Evolutionary conservation across 2,329 filamentous ascomycete genomes (phyloP).

Genomic region (Penicillium digitatum): DNA sequence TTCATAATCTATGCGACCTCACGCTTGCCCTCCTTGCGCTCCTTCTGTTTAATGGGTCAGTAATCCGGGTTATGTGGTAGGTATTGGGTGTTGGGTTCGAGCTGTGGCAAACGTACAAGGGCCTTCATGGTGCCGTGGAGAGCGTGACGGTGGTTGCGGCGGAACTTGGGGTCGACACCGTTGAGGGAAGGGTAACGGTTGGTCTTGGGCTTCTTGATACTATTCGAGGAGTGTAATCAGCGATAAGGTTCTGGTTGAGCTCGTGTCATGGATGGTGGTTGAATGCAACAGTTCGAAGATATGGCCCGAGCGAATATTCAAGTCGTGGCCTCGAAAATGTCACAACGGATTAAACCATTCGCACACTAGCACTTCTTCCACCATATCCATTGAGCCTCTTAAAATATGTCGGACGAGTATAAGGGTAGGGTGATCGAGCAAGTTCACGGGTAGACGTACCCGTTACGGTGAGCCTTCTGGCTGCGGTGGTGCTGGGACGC

Average conservation of each 20-base stretch:
- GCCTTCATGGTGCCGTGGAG: constrained; percentile 98
- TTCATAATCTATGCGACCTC: constrained; percentile 65
- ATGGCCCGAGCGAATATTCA: constrained; percentile 1
- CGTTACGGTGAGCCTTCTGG: constrained; percentile 99
- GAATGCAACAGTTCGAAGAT: constrained; percentile 1
- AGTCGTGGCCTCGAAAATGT: constrained; percentile 1
- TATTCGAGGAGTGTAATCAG: constrained; percentile 44
- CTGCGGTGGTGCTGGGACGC: constrained; percentile 98
- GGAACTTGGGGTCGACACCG: constrained; percentile 99
- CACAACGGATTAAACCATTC: neutral
- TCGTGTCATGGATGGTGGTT: neutral
- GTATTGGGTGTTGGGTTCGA: neutral
- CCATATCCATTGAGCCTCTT: neutral
- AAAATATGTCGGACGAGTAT: neutral
- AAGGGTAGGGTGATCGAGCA: constrained; percentile 4
- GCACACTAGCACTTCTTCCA: neutral
- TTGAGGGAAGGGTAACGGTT: constrained; percentile 98
- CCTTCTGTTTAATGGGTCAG: constrained; percentile 66
- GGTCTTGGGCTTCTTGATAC: constrained; percentile 99
- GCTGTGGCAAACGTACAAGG: constrained; percentile 63
- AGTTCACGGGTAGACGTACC: constrained; percentile 58
- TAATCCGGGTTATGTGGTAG: constrained; percentile 1
- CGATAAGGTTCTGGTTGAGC: constrained; percentile 6
- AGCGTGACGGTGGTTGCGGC: constrained; percentile 99
- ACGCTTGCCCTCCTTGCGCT: constrained; percentile 93